Base-by-base conservation (phyloP, 805 yeast species). In the Wickerhamia fluorescens region DNA sequence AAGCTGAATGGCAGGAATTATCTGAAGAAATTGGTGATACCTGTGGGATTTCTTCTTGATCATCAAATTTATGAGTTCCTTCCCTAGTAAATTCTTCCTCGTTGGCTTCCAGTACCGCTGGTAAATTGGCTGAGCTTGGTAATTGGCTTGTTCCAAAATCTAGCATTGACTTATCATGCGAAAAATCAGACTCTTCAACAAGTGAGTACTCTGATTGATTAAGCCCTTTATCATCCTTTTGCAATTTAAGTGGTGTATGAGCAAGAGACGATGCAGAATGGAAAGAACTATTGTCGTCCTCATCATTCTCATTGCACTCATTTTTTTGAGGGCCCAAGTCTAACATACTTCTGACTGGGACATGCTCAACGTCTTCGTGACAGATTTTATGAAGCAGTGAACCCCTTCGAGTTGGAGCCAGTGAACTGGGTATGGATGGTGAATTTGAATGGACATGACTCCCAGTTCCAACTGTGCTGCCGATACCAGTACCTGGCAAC, bases 271-370 rank as follows among this genome's bases (percentile, higher is more conserved):
- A 46, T 7, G 38, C 31, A 2, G 59, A 53, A 13, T 44, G 46
- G 7, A 50, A 24, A 3, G 58, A 52, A 1, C 29, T 37, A 13
- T 23, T 28, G 29, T 33, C 38, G n/a, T 25, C 17, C 12, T 18
- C 19, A 8, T 35, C 25, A 17, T 29, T 23, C 11, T 21, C 25
- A 13, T 32, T 25, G 6, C 14, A 13, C 11, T 14, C 15, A 8
- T 25, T 33, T 6, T 12, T 20, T 12, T 18, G 23, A 4, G 14
- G 14, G 4, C 36, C 42, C 30, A 60, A 40, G 35, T 61, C 67
- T 30, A 63, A 49, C 69, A 64, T 63, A 30, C 66, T 57, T 31
- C 58, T 42, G 14, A 57, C 28, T 3, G 64, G 60, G 2, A 56
- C 44, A 3, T 20, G 22, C 34, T 44, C 53, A n/a, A 37, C 10